Percentiles rank a stretch among this genome's conserved stretches.
These are phyloP conservation scores for Remersonia thermophila DNA, from an alignment of 2,329 filamentous ascomycete genomes.

Conservation along the genomic window DNA sequence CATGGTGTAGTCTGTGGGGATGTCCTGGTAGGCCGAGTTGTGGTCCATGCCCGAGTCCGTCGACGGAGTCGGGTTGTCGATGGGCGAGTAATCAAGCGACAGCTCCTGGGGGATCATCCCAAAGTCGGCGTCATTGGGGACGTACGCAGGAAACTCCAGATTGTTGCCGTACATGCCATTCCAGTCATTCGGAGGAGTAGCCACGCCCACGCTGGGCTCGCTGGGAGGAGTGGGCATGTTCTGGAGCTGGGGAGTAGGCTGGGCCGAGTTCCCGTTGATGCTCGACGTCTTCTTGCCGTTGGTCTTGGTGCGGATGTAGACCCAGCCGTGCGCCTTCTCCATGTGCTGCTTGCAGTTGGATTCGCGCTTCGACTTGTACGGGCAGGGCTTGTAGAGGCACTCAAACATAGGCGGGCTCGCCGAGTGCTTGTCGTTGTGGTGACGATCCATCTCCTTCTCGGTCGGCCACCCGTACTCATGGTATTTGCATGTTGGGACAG, in stretches of 20 bases:
- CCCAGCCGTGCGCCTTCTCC: conserved; percentile 68
- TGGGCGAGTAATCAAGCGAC: conserved; percentile 31
- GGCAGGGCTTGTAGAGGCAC: conserved; percentile 72
- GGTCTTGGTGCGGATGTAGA: conserved; percentile 65
- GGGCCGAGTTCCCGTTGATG: conserved; percentile 29
- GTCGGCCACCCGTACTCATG: conserved; percentile 85
- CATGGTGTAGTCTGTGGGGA: conserved; percentile 47
- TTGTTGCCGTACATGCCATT: conserved; percentile 23
- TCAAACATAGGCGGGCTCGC: conserved; percentile 66
- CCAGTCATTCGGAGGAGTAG: conserved; percentile 45
- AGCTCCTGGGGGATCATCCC: conserved; percentile 29
- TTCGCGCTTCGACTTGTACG: conserved; percentile 88
- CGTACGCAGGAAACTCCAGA: conserved; percentile 38
- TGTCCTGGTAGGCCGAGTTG: conserved; percentile 48
- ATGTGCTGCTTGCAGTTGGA: conserved; percentile 80
- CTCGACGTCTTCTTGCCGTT: conserved; percentile 56
- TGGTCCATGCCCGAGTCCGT: conserved; percentile 30
- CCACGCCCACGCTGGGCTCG: conserved; percentile 39
- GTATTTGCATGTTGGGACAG: conserved; percentile 73
- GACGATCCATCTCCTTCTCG: conserved; percentile 92
- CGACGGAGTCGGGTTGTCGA: conserved; percentile 40
- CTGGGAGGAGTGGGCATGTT: conserved; percentile 52
- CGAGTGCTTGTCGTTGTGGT: conserved; percentile 93
- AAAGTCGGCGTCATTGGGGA: conserved; percentile 34
- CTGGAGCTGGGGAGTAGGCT: conserved; percentile 47